These are phyloP conservation scores for Lactarius sanguifluus DNA, from an alignment of 768 basidiomycete species.

Conservation along the genomic window DNA sequence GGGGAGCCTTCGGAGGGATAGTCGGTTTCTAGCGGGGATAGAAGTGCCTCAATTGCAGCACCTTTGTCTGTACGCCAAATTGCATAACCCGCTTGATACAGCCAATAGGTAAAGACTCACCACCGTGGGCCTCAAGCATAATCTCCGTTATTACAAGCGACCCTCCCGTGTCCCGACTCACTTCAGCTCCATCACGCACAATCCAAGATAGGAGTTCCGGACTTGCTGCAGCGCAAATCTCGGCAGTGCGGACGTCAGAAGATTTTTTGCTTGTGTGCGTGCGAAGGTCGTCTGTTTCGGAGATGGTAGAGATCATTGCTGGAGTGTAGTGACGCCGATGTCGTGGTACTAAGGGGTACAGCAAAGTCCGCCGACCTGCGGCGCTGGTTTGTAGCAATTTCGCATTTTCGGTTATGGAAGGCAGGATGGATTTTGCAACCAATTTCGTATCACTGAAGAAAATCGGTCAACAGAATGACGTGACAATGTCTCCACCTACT, in stretches of 20 bases:
- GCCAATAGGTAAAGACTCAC: constrained; percentile 44
- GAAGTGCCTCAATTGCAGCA: constrained; percentile 57
- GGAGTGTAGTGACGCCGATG: constrained; percentile 88
- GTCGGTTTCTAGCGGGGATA: constrained; percentile 52
- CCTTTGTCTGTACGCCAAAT: constrained; percentile 59
- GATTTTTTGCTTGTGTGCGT: constrained; percentile 86
- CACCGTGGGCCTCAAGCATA: constrained; percentile 83
- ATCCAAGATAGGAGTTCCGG: constrained; percentile 73
- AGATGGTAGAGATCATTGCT: constrained; percentile 65
- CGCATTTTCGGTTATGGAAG: constrained; percentile 61
- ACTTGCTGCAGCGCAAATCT: constrained; percentile 74
- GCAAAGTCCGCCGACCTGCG: constrained; percentile 78
- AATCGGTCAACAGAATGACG: background rate
- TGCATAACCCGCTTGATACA: background rate
- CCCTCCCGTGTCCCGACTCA: constrained; percentile 75
- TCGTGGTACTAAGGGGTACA: constrained; percentile 82
- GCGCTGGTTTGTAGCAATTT: constrained; percentile 56
- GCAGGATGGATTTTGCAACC: constrained; percentile 72
- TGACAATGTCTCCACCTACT: constrained; percentile 51
- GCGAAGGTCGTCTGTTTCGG: constrained; percentile 69
- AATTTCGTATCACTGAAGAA: constrained; percentile 82
- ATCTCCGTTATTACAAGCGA: constrained; percentile 77
- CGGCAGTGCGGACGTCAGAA: constrained; percentile 55
- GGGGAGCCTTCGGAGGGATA: constrained; percentile 57
- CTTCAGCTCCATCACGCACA: constrained; percentile 54